phyloP scores from a whole-genome alignment of 2,329 filamentous ascomycete species.

The Scolecobasidium constrictum region DNA sequence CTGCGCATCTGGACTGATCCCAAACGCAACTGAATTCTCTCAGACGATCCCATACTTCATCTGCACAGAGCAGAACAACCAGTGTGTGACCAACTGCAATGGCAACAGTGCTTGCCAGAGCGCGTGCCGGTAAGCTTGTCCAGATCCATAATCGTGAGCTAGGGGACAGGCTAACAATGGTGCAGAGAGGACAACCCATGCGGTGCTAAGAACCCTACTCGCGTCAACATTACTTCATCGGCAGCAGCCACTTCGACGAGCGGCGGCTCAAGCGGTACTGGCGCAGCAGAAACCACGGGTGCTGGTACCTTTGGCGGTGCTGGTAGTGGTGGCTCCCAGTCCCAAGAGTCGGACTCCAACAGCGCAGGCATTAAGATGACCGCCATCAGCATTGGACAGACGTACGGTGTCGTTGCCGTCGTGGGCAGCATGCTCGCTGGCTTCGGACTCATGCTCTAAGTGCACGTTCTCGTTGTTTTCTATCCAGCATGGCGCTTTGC shows the following conservation, averaged over 20 bases:
- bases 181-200: constrained; percentile 52
- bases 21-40: constrained; percentile 67
- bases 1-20: constrained; percentile 56
- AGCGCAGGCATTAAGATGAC: neutral
- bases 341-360: neutral
- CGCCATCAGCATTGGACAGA: constrained; percentile 6
- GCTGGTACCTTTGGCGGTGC: constrained; percentile 8
- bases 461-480: neutral
- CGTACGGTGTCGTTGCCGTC: constrained; percentile 9
- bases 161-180: neutral
- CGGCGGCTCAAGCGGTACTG: constrained; percentile 12
- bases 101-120: constrained; percentile 47
- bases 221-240: constrained; percentile 44
- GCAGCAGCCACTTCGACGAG: constrained; percentile 31
- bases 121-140: constrained; percentile 37
- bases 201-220: constrained; percentile 55
- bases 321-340: neutral
- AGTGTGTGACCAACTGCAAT: constrained; percentile 53
- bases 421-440: constrained; percentile 10
- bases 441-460: constrained; percentile 9
- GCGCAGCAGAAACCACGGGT: constrained; percentile 2
- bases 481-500: neutral
- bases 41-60: constrained; percentile 69
- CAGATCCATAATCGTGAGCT: neutral
- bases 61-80: constrained; percentile 59